These are phyloP conservation scores for Conidiobolus incongruus DNA, from an alignment of 371 early-diverging fungal species.

Conservation along the genomic window DNA sequence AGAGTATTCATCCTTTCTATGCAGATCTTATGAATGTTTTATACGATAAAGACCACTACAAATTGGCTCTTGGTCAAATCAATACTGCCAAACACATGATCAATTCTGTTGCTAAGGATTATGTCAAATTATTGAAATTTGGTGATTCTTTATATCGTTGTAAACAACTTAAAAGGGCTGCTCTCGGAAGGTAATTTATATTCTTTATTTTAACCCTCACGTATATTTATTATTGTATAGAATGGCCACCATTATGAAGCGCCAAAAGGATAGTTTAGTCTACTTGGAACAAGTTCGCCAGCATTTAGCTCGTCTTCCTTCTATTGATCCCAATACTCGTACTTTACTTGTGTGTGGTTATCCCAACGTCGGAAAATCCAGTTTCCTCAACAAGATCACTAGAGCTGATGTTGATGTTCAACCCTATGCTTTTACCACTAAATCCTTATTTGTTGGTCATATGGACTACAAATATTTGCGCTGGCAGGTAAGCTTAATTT, in stretches of 20 bases:
- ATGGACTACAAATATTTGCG: conserved; percentile 99
- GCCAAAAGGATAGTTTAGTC: conserved; percentile 93
- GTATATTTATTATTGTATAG: conserved; percentile 10
- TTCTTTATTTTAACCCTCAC: neutral
- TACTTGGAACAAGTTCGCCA: conserved; percentile 99
- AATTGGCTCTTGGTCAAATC: conserved; percentile 98
- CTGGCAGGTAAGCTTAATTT: conserved; percentile 82
- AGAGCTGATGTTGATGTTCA: conserved; percentile 99
- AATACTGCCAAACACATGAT: conserved; percentile 94
- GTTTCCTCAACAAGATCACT: conserved; percentile 99
- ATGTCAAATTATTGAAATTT: conserved; percentile 94
- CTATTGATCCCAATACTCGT: conserved; percentile 98
- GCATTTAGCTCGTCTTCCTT: conserved; percentile 93
- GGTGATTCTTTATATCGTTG: conserved; percentile 98
- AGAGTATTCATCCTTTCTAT: conserved; percentile 99
- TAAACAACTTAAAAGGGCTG: conserved; percentile 98
- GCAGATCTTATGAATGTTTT: conserved; percentile 99
- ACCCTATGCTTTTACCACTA: conserved; percentile 99
- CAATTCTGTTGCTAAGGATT: conserved; percentile 93
- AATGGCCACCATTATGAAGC: conserved; percentile 99
- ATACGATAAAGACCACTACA: conserved; percentile 99
- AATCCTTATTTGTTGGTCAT: conserved; percentile 99
- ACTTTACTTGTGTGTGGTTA: conserved; percentile 99
- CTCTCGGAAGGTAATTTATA: conserved; percentile 50
- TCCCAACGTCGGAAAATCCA: conserved; percentile 99